Conservation (phyloP, 2,329 filamentous ascomycete species). For the Apiospora aurea region DNA sequence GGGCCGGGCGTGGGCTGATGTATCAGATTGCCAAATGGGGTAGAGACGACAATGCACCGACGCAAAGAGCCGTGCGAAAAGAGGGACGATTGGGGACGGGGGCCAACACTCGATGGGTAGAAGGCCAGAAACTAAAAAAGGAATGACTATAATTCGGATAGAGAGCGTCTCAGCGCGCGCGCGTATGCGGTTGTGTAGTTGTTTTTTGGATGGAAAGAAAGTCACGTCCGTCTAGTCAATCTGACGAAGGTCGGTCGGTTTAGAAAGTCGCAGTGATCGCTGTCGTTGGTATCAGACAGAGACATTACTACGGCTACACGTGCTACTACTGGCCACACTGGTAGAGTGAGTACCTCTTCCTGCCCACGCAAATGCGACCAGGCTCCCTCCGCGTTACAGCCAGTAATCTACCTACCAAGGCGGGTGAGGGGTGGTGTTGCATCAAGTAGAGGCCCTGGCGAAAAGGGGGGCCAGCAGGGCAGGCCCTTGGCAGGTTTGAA, state of each 20-base stretch:
- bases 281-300: not conserved
- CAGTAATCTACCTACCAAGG: not conserved
- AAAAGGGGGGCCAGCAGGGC: not conserved
- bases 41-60: constrained; percentile 16
- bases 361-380: not conserved
- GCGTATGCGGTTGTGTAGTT: constrained; percentile 11
- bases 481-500: constrained; percentile 6
- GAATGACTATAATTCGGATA: constrained; percentile 13
- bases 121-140: not conserved
- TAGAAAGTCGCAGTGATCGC: not conserved
- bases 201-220: constrained; percentile 4
- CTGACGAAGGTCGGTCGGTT: constrained; percentile 8
- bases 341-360: not conserved
- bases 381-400: not conserved
- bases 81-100: not conserved
- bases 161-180: constrained; percentile 9
- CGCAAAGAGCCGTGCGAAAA: constrained; percentile 8
- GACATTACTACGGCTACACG: not conserved
- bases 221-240: constrained; percentile 19
- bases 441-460: constrained; percentile 7
- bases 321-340: not conserved
- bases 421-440: not conserved
- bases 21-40: constrained; percentile 13
- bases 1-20: constrained; percentile 16
- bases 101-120: not conserved